Evolutionary conservation across 768 basidiomycete species (phyloP), one percentile per base, ranked within the genome.

Genomic region (Suillus subalutaceus): DNA sequence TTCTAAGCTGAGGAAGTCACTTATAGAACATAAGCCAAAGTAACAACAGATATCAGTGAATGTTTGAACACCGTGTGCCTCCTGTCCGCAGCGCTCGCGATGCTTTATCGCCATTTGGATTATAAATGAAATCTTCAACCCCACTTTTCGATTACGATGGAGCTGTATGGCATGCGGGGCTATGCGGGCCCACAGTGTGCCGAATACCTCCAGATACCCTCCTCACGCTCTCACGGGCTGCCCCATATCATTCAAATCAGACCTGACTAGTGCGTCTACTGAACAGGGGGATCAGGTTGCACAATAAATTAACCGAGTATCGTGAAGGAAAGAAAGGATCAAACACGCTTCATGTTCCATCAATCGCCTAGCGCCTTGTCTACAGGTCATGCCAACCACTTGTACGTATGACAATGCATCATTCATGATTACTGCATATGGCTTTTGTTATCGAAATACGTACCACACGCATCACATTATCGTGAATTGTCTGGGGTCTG

Each of bases 401-500:
- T 70, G 71, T 16, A 30, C 30, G 26, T 72, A 77, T 65, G 50
- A 69, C 67, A 55, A 35, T 12, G 9, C 18, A 55, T 35, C 52
- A 71, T 68, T 69, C 64, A 37, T 67, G 68, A 63, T 59, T 68
- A 69, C 68, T 72, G 65, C 48, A 52, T 68, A 71, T 67, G 66
- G 58, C 66, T 65, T 50, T 59, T 63, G 67, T 63, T 66, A 66
- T 64, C 62, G 70, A 66, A 64, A 50, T 40, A 59, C 58, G 56
- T 43, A 67, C 32, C 44, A 63, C 66, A 66, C 58, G 63, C 46
- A 66, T 58, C 58, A 53, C 50, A 67, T 59, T 64, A 38, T 58
- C 68, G 64, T 38, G 62, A 63, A 66, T 71, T 64, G 46, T 65
- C 74, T 3, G 71, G 69, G 15, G 71, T 70, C 56, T 74, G 62